Base-by-base conservation (phyloP, 768 basidiomycete genomes). In the Tephrocybe sp. region DNA sequence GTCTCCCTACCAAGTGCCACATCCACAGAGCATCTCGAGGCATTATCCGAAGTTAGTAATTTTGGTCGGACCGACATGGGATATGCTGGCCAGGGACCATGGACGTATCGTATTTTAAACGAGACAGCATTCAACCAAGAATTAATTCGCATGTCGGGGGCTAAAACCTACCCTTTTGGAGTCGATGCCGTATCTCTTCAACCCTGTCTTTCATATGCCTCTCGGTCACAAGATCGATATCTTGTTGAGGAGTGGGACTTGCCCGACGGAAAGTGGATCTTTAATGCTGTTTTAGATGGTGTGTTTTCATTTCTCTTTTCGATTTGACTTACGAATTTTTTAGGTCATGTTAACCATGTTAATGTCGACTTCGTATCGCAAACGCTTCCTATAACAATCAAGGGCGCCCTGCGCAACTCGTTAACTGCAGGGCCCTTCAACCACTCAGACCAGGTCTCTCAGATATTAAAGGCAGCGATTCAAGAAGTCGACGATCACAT, bases 21-120 rank as follows among this genome's bases (percentile, higher is more conserved):
- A 15, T 70, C 74, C 38, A 61, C 69, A 4, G 79, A 82, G 45
- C 68, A 76, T 51, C 69, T 74, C 24, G 71, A 69, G 36, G 78
- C 79, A 7, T 62, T 82, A 49, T 69, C 75, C 31, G 79, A 82
- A 57, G 80, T 80, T 43, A 75, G 71, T 55, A 62, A 79, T 56
- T 80, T 80, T 55, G 68, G 65, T 13, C 67, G 64, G 16, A 82
- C 80, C 5, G 78, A 82, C 61, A 73, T 82, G 58, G 79, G 79
- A 54, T 71, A 70, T 38, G 70, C 75, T 7, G 79, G 77, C 25
- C 68, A 64, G 45, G 72, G 73, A 27, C 71, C 72, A 29, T 82
- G 80, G 80, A 74, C 78, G 3, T 83, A 80, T 59, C 76, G 73
- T 15, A 58, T 72, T 22, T 69, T 82, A 21, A 44, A 65, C 13